Evolutionary conservation across 305 asterid genomes (phyloP).

Genomic region (Rubia balearica): DNA sequence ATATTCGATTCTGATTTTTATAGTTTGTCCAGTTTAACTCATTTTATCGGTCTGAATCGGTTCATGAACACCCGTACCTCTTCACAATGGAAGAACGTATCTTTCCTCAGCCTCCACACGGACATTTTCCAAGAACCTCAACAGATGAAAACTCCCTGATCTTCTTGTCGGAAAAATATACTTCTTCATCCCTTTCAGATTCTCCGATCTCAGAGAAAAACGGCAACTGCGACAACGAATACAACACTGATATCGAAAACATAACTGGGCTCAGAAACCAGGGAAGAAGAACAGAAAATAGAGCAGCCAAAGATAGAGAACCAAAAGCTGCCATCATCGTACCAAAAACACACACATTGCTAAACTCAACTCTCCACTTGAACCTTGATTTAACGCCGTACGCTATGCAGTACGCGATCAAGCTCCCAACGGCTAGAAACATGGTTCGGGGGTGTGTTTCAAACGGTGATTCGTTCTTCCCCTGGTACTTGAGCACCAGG

Average conservation of each 20-base stretch:
- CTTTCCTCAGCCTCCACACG: background rate
- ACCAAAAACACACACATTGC: background rate
- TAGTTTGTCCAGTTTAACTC: too few species aligned
- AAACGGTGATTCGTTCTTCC: constrained; percentile 12
- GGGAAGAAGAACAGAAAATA: constrained; percentile 3
- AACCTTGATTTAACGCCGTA: background rate
- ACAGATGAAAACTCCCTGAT: background rate
- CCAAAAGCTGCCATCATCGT: background rate
- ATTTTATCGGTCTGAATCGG: too few species aligned
- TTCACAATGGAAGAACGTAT: background rate
- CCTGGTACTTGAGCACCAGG: constrained; percentile 9
- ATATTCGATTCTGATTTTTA: too few species aligned
- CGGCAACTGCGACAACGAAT: background rate
- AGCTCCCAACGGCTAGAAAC: constrained; percentile 6
- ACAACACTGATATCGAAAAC: background rate
- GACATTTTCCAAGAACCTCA: background rate
- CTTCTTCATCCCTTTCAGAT: background rate
- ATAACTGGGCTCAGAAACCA: background rate
- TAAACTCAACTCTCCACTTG: background rate
- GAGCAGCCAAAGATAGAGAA: background rate
- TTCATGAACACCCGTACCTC: too few species aligned
- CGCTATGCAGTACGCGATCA: background rate
- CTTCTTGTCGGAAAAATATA: background rate
- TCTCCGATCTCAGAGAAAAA: background rate
- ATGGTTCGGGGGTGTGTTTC: constrained; percentile 5